Base-by-base conservation (phyloP, 148 eudicot species). In the Spergularia marina region DNA sequence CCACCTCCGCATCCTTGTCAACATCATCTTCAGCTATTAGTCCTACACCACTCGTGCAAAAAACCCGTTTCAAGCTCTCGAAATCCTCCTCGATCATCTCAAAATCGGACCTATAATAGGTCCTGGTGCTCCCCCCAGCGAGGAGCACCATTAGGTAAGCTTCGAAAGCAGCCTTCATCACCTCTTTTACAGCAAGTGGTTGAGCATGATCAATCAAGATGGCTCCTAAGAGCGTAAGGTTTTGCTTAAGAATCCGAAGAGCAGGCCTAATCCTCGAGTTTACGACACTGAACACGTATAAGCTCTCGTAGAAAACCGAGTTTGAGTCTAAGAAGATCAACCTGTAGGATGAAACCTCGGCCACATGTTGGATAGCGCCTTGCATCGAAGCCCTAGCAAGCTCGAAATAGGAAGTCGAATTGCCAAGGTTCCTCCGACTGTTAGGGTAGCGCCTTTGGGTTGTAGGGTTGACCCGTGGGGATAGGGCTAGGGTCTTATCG, bases 131-230 rank as follows among this genome's bases (percentile, higher is more conserved):
- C 39, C 99, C 99, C 9, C 99, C 99, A 0, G 99, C 99, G 2
- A 95, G 88, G 53, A 92, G 71, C 61, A 95, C 90, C 91, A 87
- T 89, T 20, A 92, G 86, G 77, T 71, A 95, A n/a, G 90, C 91
- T 78, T 92, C 96, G 13, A 92, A 95, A 6, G 92, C 74, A 2
- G 99, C 99, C 74, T 78, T 92, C 96, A 90, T 91, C 17, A 92
- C 88, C 51, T 92, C 97, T 77, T 88, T 95, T n/a, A 88, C 71
- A 0, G 96, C 97, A 17, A 86, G 12, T 10, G 92, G 86, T 65
- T 90, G 99, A 44, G 94, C 94, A 57, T 80, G 62, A 51, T 95
- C 96, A 0, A 89, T 87, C 11, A 95, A 83, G 1, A 92, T 89
- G 12, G 90, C 92, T 5, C 91, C 84, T 58, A 92, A 34, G 1